Evolutionary conservation across 805 yeast genomes (phyloP).

Genomic region (Kodamaea fukazawae): DNA sequence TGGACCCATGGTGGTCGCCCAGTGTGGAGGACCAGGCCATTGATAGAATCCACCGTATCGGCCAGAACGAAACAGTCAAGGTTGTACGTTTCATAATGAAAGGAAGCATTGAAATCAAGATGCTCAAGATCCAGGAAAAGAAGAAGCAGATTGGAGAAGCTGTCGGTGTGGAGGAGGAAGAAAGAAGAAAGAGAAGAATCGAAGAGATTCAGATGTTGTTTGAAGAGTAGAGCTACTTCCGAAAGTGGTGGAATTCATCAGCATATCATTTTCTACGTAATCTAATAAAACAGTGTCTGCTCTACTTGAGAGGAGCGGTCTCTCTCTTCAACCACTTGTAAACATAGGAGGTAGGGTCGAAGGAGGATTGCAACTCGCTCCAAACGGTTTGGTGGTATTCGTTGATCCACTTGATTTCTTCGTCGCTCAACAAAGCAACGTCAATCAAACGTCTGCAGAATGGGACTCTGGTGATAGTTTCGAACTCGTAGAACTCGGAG

Average conservation of each 20-base stretch:
- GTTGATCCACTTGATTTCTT: constrained; percentile 70
- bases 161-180: constrained; percentile 72
- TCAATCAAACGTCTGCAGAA: constrained; percentile 78
- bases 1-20: constrained; percentile 99
- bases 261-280: constrained; percentile 1
- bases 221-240: constrained; percentile 39
- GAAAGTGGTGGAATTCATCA: no score
- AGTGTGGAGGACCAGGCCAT: constrained; percentile 90
- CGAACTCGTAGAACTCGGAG: constrained; percentile 62
- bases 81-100: constrained; percentile 80
- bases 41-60: constrained; percentile 87
- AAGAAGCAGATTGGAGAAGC: constrained; percentile 81
- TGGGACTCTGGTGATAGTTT: constrained; percentile 83
- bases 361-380: constrained; percentile 41
- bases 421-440: constrained; percentile 47
- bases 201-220: constrained; percentile 72
- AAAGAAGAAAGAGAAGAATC: constrained; percentile 61
- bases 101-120: constrained; percentile 81
- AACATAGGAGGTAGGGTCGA: constrained; percentile 37
- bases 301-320: constrained; percentile 27
- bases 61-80: constrained; percentile 70
- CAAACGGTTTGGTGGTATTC: constrained; percentile 59
- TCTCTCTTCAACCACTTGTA: constrained; percentile 52
- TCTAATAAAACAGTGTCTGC: no score
- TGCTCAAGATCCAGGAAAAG: constrained; percentile 82